These are phyloP conservation scores for Dillenia turbinata DNA, from an alignment of 164 flowering plant genomes.

Conservation along the genomic window DNA sequence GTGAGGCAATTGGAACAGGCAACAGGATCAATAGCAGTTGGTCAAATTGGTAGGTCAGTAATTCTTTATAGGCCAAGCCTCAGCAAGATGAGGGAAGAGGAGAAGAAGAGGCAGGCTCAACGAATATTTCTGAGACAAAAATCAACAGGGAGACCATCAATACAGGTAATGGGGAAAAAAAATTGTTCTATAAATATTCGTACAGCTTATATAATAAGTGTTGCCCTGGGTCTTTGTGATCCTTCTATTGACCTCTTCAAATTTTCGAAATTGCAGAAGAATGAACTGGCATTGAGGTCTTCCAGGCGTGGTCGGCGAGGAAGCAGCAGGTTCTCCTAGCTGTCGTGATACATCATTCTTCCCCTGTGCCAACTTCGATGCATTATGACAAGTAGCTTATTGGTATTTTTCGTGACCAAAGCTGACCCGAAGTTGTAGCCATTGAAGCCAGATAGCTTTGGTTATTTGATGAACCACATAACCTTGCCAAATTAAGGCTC, in stretches of 20 bases:
- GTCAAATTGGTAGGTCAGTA: constrained; percentile 78
- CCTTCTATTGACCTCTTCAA: background rate
- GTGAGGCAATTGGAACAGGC: constrained; percentile 63
- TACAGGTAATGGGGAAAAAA: constrained; percentile 4
- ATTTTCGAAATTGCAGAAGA: constrained; percentile 27
- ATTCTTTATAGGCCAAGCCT: constrained; percentile 87
- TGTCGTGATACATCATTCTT: too few species aligned
- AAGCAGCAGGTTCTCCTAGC: constrained; percentile 27
- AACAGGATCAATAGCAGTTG: constrained; percentile 78
- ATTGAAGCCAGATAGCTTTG: too few species aligned
- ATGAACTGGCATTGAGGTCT: constrained; percentile 15
- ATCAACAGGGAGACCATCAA: constrained; percentile 15
- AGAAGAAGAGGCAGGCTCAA: constrained; percentile 49
- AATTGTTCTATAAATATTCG: background rate
- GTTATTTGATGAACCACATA: too few species aligned
- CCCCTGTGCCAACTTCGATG: too few species aligned
- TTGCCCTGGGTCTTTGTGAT: background rate
- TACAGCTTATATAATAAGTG: background rate
- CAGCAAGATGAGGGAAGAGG: constrained; percentile 69
- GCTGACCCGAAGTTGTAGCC: too few species aligned
- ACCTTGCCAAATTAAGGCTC: too few species aligned
- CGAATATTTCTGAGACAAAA: constrained; percentile 33
- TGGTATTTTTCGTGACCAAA: too few species aligned
- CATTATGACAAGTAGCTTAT: too few species aligned
- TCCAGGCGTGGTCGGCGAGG: constrained; percentile 45